Conservation (phyloP, 2,329 filamentous ascomycete genomes). For the Fusarium duplospermum region DNA sequence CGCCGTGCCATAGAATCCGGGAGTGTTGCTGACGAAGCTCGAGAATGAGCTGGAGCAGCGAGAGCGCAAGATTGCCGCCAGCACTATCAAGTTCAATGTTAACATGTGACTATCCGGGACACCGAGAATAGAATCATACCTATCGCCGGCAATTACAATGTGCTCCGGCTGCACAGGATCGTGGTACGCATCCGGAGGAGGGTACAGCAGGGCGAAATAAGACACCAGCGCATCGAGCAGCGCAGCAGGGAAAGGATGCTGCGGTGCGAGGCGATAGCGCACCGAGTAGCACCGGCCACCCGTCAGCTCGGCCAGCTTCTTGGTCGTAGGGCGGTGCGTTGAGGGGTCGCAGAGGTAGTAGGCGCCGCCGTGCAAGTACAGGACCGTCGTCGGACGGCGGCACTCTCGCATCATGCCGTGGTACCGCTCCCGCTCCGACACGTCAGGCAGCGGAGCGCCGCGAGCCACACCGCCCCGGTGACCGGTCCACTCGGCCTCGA, state of each 20-base stretch:
- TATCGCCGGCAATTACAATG: slow-evolving; percentile 79
- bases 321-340: slow-evolving; percentile 69
- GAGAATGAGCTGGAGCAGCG: slow-evolving; percentile 75
- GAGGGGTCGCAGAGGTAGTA: slow-evolving; percentile 79
- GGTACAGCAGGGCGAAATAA: slow-evolving; percentile 79
- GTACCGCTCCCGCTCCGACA: slow-evolving; percentile 75
- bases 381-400: slow-evolving; percentile 69
- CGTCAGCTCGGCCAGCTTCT: slow-evolving; percentile 73
- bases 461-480: slow-evolving; percentile 67
- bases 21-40: slow-evolving; percentile 64
- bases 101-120: slow-evolving; percentile 12
- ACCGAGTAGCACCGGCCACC: slow-evolving; percentile 78
- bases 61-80: slow-evolving; percentile 76
- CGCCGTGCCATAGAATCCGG: slow-evolving; percentile 70
- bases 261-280: slow-evolving; percentile 79
- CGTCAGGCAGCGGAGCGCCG: slow-evolving; percentile 62
- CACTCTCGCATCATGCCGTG: slow-evolving; percentile 74
- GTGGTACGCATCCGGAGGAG: slow-evolving; percentile 75
- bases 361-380: slow-evolving; percentile 83
- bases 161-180: slow-evolving; percentile 71
- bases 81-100: slow-evolving; percentile 60
- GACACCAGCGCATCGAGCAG: slow-evolving; percentile 78
- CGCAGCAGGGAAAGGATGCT: slow-evolving; percentile 79
- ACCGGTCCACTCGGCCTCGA: slow-evolving; percentile 83
- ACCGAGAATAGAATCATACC: slow-evolving; percentile 49